These are phyloP conservation scores for Rutstroemia sydowiana DNA, from an alignment of 2,329 filamentous ascomycete genomes.

Conservation along the genomic window DNA sequence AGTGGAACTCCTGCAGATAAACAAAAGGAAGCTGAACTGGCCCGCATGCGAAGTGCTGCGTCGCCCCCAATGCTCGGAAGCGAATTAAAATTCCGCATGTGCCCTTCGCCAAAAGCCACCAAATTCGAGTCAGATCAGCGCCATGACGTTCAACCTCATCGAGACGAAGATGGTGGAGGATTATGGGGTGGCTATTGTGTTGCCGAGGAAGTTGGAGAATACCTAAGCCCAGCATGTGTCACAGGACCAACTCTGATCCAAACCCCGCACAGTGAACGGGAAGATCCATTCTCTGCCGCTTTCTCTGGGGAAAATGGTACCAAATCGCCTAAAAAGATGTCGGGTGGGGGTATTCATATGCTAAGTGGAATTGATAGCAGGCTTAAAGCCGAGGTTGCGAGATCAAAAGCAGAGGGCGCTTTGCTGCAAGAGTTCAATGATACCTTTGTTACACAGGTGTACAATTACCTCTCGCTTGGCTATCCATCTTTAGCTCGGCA, in stretches of 20 bases:
- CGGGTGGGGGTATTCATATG: conserved; percentile 25
- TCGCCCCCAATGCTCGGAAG: conserved; percentile 81
- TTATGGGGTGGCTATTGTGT: conserved; percentile 72
- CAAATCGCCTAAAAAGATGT: conserved; percentile 4
- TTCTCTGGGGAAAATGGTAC: conserved; percentile 17
- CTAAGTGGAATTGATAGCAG: conserved; percentile 26
- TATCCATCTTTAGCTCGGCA: conserved; percentile 78
- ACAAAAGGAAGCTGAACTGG: conserved; percentile 32
- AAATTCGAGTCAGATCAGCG: conserved; percentile 73
- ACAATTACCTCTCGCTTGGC: conserved; percentile 90
- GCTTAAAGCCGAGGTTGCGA: conserved; percentile 22
- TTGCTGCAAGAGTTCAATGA: conserved; percentile 68
- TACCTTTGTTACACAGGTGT: conserved; percentile 86
- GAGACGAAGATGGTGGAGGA: conserved; percentile 53
- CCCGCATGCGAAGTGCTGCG: conserved; percentile 49
- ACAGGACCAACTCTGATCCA: conserved; percentile 29
- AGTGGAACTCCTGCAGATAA: conserved; percentile 16
- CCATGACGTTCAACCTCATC: conserved; percentile 44
- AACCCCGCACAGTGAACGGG: conserved; percentile 31
- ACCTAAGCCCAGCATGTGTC: conserved; percentile 30
- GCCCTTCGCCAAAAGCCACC: conserved; percentile 75
- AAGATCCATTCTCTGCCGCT: conserved; percentile 30
- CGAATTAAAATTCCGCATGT: conserved; percentile 74
- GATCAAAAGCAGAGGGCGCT: conserved; percentile 22
- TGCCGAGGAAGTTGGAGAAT: conserved; percentile 31